Evolutionary conservation across 192 early-diverging fungal species (phyloP).

Genomic region (Coemansia sp.): DNA sequence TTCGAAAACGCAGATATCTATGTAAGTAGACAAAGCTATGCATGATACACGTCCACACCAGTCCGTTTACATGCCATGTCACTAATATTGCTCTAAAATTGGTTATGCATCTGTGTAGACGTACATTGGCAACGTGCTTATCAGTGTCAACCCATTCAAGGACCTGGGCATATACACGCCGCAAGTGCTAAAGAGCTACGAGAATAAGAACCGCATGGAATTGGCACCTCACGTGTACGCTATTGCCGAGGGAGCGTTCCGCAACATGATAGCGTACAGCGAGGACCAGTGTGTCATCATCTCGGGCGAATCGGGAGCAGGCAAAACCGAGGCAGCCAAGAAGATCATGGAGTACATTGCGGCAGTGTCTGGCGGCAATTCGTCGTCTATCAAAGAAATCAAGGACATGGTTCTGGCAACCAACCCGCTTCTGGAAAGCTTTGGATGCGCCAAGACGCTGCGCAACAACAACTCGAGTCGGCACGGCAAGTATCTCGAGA

Average conservation of each 20-base stretch:
- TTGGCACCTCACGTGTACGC: slow-evolving; percentile 98
- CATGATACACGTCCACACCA: too few species aligned
- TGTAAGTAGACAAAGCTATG: slow-evolving; percentile 4
- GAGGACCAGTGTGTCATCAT: slow-evolving; percentile 99
- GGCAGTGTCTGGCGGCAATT: slow-evolving; percentile 81
- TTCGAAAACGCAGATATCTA: slow-evolving; percentile 86
- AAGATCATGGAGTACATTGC: slow-evolving; percentile 99
- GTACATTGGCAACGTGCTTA: slow-evolving; percentile 90
- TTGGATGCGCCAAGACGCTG: slow-evolving; percentile 98
- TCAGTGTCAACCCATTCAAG: slow-evolving; percentile 95
- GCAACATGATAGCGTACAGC: slow-evolving; percentile 96
- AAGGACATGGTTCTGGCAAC: slow-evolving; percentile 99
- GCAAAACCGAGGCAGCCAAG: slow-evolving; percentile 90
- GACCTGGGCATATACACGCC: slow-evolving; percentile 94
- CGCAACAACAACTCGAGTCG: slow-evolving; percentile 98
- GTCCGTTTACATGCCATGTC: background rate
- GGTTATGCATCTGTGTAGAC: slow-evolving; percentile 55
- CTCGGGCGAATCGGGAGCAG: slow-evolving; percentile 92
- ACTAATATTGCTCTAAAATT: background rate
- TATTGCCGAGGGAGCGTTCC: slow-evolving; percentile 85
- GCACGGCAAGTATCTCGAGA: slow-evolving; percentile 99
- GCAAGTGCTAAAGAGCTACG: slow-evolving; percentile 81
- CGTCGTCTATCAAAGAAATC: slow-evolving; percentile 80
- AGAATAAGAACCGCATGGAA: slow-evolving; percentile 82
- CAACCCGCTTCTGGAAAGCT: slow-evolving; percentile 96